Evolutionary conservation across 176 grass and related monocot genomes (phyloP).

Genomic region (Hordeum vulgare): DNA sequence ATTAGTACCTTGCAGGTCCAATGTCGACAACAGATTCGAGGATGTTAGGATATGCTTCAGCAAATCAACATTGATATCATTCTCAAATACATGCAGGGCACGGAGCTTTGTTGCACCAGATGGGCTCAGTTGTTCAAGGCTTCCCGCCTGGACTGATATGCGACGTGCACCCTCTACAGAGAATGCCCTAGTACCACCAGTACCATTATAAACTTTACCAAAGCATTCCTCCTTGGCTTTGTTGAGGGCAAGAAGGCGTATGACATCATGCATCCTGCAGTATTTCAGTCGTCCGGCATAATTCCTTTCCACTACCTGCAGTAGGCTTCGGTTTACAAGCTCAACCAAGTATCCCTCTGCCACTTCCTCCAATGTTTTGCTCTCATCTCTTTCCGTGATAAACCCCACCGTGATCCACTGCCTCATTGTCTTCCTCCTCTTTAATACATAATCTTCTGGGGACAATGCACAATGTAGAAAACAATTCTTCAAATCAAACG

Average conservation of each 20-base stretch:
- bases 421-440: background rate
- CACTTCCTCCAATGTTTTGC: constrained; percentile 30
- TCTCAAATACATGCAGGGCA: too few relatives aligned
- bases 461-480: background rate
- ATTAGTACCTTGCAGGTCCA: too few relatives aligned
- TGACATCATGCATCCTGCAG: background rate
- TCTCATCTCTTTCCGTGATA: background rate
- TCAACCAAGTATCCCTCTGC: constrained; percentile 25
- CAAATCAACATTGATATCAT: too few relatives aligned
- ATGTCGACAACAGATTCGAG: rapidly evolving
- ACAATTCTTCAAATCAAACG: background rate
- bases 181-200: background rate
- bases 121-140: too few relatives aligned
- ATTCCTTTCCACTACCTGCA: constrained; percentile 8
- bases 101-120: too few relatives aligned
- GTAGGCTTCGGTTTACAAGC: constrained; percentile 20
- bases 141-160: background rate
- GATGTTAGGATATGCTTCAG: too few relatives aligned
- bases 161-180: background rate
- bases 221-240: background rate
- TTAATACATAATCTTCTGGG: background rate
- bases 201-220: background rate
- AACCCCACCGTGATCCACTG: background rate
- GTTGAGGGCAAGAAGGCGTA: background rate
- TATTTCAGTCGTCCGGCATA: background rate